phyloP scores from a whole-genome alignment of 78 protist species.

The Tieghemostelium lacteum region DNA sequence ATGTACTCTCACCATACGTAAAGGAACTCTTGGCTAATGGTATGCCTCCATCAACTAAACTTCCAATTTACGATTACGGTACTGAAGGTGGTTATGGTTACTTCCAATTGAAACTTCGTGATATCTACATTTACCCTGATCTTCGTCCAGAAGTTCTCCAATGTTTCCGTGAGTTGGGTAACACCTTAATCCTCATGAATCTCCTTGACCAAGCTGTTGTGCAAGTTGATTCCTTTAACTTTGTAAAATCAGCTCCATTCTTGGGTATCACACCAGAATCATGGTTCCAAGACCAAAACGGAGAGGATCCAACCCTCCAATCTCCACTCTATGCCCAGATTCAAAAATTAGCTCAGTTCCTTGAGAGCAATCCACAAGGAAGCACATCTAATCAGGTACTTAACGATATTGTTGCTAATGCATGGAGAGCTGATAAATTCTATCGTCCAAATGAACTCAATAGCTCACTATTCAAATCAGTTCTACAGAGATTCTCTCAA shows the following conservation, averaged over 20 bases:
- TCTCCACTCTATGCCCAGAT: slow-evolving; percentile 69
- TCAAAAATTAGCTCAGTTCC: slow-evolving; percentile 41
- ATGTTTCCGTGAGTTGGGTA: slow-evolving; percentile 89
- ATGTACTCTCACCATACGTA: slow-evolving; percentile 89
- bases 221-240: slow-evolving; percentile 27
- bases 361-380: slow-evolving; percentile 59
- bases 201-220: slow-evolving; percentile 81
- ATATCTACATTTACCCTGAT: slow-evolving; percentile 81
- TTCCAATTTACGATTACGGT: slow-evolving; percentile 86
- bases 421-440: slow-evolving; percentile 83
- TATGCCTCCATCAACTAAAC: slow-evolving; percentile 79
- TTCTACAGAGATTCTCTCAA: slow-evolving; percentile 35
- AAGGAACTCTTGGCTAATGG: slow-evolving; percentile 70
- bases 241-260: slow-evolving; percentile 73
- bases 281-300: slow-evolving; percentile 6
- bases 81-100: slow-evolving; percentile 85
- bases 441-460: slow-evolving; percentile 71
- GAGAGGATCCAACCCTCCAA: slow-evolving; percentile 57
- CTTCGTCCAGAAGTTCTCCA: slow-evolving; percentile 89
- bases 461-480: slow-evolving; percentile 70
- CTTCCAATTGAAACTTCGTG: slow-evolving; percentile 79
- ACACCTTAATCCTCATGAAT: slow-evolving; percentile 66
- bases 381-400: slow-evolving; percentile 27
- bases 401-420: slow-evolving; percentile 59
- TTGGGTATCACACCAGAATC: slow-evolving; percentile 80